These are phyloP conservation scores for Nicotiana otophora DNA, from an alignment of 257 asterid species.

Conservation along the genomic window DNA sequence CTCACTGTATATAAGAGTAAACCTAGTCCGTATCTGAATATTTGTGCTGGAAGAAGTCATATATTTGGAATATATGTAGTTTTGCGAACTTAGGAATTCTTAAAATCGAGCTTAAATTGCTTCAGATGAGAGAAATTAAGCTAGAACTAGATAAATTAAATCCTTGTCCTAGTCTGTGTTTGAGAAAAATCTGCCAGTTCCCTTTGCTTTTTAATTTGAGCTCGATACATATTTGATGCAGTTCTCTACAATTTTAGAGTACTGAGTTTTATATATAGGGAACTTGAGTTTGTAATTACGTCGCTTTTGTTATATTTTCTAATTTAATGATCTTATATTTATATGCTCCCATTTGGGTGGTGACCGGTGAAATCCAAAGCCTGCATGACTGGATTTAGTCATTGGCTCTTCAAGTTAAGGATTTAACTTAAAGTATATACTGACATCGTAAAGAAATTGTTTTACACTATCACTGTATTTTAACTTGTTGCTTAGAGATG, in stretches of 20 bases:
- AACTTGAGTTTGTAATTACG: background rate
- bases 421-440: background rate
- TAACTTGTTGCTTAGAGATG: background rate
- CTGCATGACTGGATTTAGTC: background rate
- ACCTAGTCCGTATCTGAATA: too few relatives aligned
- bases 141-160: background rate
- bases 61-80: background rate
- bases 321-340: too few relatives aligned
- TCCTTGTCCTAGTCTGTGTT: background rate
- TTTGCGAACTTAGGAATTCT: background rate
- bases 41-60: too few relatives aligned
- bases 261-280: background rate
- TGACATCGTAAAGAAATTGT: background rate
- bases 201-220: background rate
- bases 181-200: background rate
- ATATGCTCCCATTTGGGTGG: background rate
- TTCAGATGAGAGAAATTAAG: background rate
- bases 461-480: background rate
- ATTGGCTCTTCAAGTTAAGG: background rate
- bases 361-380: background rate
- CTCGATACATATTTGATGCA: background rate
- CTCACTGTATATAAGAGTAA: too few relatives aligned
- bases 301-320: background rate
- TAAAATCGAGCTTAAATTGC: background rate
- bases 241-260: background rate